phyloP scores from a whole-genome alignment of 208 protist species.

The Acanthamoeba castellanii region DNA sequence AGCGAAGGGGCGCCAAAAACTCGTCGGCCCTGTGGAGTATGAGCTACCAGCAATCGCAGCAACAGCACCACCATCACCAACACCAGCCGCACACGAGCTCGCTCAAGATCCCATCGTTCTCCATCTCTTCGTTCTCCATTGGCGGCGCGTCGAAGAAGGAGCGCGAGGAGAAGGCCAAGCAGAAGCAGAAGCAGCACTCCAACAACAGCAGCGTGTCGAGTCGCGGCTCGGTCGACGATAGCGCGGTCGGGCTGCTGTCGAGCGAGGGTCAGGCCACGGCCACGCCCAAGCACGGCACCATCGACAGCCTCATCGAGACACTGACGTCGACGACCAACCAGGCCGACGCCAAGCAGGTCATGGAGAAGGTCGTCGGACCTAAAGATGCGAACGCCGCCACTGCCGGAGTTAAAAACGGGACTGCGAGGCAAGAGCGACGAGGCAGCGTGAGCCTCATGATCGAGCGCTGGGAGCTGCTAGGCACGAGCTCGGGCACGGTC shows the following conservation, averaged over 20 bases:
- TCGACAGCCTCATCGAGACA: conserved; percentile 44
- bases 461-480: neutral
- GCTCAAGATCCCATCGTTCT: conserved; percentile 35
- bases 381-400: neutral
- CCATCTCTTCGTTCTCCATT: neutral
- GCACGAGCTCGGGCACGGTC: neutral
- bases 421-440: neutral
- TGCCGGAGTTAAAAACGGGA: neutral
- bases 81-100: neutral
- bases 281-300: conserved; percentile 3
- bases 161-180: neutral
- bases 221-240: neutral
- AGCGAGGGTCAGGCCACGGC: neutral
- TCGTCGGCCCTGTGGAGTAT: conserved; percentile 35
- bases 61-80: too few relatives aligned
- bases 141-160: conserved; percentile 15
- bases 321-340: neutral
- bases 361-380: neutral
- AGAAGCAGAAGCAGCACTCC: neutral
- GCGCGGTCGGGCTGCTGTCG: too few relatives aligned
- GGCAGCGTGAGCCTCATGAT: conserved; percentile 8
- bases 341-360: neutral
- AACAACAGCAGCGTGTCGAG: neutral
- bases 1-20: conserved; percentile 32
- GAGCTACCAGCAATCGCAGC: neutral